Conservation (phyloP, 2,329 filamentous ascomycete species). For the Penicillium aurantiogriseum region DNA sequence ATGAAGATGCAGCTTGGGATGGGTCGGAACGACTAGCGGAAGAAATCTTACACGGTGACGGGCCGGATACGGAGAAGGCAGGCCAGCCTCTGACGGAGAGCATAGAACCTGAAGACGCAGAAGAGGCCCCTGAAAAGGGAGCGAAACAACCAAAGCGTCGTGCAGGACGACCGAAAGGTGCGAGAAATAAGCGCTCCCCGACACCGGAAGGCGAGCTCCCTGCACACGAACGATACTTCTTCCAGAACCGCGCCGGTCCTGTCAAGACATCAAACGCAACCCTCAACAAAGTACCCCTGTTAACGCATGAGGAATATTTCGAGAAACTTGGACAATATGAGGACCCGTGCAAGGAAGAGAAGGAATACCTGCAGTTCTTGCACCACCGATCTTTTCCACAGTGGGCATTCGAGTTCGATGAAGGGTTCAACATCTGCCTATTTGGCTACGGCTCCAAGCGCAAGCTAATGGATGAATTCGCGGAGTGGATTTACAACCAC, state of each 20-base stretch:
- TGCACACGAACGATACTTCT: conserved; percentile 89
- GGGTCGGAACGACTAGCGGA: conserved; percentile 67
- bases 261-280: conserved; percentile 85
- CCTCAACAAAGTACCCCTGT: conserved; percentile 68
- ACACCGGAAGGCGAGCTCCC: conserved; percentile 80
- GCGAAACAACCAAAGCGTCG: conserved; percentile 52
- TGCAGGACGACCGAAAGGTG: conserved; percentile 56
- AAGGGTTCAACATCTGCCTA: conserved; percentile 84
- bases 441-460: conserved; percentile 94
- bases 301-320: conserved; percentile 93
- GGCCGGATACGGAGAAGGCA: conserved; percentile 22
- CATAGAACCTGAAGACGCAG: conserved; percentile 31
- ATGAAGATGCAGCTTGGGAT: conserved; percentile 63
- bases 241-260: conserved; percentile 79
- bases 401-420: conserved; percentile 85
- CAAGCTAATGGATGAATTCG: conserved; percentile 70
- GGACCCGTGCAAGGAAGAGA: conserved; percentile 69
- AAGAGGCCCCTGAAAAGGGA: conserved; percentile 45
- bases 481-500: conserved; percentile 62
- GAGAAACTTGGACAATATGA: conserved; percentile 60
- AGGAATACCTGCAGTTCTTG: conserved; percentile 68
- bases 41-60: conserved; percentile 60
- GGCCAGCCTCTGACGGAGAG: conserved; percentile 28
- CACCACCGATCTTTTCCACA: conserved; percentile 83
- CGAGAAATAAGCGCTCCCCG: conserved; percentile 64